Evolutionary conservation across 2,329 filamentous ascomycete species (phyloP), one percentile per base, ranked within the genome.

Genomic region (Juglanconis juglandina): DNA sequence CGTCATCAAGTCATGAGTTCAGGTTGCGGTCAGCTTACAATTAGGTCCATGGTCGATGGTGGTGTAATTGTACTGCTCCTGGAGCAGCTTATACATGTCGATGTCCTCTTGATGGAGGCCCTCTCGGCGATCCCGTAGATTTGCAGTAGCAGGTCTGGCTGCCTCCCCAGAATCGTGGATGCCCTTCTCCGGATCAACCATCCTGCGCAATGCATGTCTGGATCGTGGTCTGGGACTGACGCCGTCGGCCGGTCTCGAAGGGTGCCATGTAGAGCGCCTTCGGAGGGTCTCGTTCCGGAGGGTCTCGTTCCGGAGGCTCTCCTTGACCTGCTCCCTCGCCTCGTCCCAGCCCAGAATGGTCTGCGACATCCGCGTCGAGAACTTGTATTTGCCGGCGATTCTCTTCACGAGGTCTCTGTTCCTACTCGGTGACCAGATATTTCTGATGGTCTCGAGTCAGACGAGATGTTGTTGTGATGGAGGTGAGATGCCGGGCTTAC

Each of bases 31-130:
- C 39, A 4, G 70, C 78, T 67, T 75, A 86, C 88, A 90, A 70
- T 79, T 80, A 14, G 79, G 75, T 0, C 88, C 89, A 70, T 87
- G 83, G 67, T 92, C 89, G 13, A 90, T 82, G 0, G 88, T 88
- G 13, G 86, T 87, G 71, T 89, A 92, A 70, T 91, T 89, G 78
- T 88, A 88, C n/a, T 90, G 87, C 58, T 87, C 82, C 63, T 89
- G 81, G 5, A 88, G 83, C 47, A 91, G 79, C 35, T 84, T 53
- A 62, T 75, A 75, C 63, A 80, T 66, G 63, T 74, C 66, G 60
- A 76, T 59, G 37, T 68, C 71, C 48, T 72, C 70, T 11, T 55
- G 37, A 13, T 53, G 34, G 35, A 62, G 56, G 33, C 6, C 33
- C 8, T 24, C 24, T 17, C 13, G 4, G n/a, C 30, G 33, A 14